phyloP scores from a whole-genome alignment of 768 basidiomycete species.

The Aureoboletus auriporus region DNA sequence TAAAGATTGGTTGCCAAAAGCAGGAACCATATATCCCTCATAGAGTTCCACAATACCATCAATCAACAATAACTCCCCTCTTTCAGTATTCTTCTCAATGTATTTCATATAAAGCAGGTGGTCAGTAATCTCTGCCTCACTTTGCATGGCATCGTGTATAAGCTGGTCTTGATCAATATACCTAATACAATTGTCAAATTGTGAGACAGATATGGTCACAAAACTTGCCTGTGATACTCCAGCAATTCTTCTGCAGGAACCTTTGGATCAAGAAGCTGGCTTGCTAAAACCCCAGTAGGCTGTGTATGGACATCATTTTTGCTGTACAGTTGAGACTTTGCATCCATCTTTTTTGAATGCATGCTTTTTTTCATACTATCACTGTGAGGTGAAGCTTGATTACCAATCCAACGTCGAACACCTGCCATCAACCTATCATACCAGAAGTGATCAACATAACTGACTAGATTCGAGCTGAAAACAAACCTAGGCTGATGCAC shows the following conservation, averaged over 20 bases:
- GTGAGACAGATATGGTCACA: not conserved
- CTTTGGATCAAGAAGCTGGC: constrained; percentile 53
- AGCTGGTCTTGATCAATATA: constrained; percentile 76
- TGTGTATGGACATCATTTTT: constrained; percentile 27
- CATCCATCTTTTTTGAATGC: constrained; percentile 24
- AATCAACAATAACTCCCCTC: constrained; percentile 6
- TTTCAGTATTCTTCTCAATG: constrained; percentile 38
- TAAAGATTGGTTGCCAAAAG: constrained; percentile 2
- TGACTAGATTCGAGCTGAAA: constrained; percentile 21
- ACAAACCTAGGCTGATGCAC: constrained; percentile 37
- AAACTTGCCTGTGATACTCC: constrained; percentile 67
- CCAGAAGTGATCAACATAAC: not conserved
- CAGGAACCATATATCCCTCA: constrained; percentile 16
- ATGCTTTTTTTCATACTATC: constrained; percentile 39
- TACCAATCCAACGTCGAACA: constrained; percentile 72
- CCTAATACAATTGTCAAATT: constrained; percentile 30
- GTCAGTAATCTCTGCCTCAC: constrained; percentile 53
- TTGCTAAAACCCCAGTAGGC: constrained; percentile 59
- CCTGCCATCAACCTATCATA: constrained; percentile 65
- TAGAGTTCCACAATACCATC: constrained; percentile 18
- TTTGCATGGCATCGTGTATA: constrained; percentile 53
- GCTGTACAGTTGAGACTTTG: constrained; percentile 25
- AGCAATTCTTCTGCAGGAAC: constrained; percentile 62
- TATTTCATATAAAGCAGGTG: constrained; percentile 52
- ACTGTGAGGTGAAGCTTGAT: constrained; percentile 41